Conservation (phyloP, 1,284 basidiomycete genomes). For the Sanghuangporus baumii region DNA sequence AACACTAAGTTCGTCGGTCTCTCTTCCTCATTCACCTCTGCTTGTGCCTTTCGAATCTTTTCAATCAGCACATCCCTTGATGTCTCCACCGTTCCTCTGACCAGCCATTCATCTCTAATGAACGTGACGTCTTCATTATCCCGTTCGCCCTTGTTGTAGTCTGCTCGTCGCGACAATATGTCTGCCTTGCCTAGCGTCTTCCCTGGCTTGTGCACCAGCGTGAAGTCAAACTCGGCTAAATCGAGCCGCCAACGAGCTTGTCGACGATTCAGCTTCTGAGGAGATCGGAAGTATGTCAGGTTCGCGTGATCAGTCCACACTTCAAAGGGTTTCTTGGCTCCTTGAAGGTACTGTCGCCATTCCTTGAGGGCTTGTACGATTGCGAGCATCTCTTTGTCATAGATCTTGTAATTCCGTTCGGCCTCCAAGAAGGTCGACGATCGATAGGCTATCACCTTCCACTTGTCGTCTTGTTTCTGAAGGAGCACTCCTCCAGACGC, state of each 20-base stretch:
- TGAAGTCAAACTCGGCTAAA: background rate
- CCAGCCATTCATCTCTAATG: background rate
- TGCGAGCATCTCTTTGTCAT: conserved; percentile 35
- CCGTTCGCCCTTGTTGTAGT: background rate
- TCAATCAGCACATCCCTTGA: background rate
- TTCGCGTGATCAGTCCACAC: background rate
- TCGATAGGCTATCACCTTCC: conserved; percentile 20
- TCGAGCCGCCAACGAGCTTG: background rate
- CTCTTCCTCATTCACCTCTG: no score
- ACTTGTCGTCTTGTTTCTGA: background rate
- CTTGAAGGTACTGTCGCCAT: background rate
- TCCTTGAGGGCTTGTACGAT: conserved; percentile 17
- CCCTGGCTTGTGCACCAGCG: no score
- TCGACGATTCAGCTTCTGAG: background rate
- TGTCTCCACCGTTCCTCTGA: background rate
- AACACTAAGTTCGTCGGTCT: no score
- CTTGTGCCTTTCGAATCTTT: no score
- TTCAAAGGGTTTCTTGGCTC: background rate
- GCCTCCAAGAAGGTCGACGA: conserved; percentile 24
- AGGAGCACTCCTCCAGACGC: background rate
- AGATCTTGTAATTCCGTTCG: conserved; percentile 33
- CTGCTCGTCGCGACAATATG: background rate
- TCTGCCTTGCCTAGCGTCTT: background rate
- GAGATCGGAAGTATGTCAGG: background rate
- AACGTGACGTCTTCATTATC: background rate